Evolutionary conservation across 441 rosid species (phyloP).

Genomic region (Pelargonium cotyledonis): DNA sequence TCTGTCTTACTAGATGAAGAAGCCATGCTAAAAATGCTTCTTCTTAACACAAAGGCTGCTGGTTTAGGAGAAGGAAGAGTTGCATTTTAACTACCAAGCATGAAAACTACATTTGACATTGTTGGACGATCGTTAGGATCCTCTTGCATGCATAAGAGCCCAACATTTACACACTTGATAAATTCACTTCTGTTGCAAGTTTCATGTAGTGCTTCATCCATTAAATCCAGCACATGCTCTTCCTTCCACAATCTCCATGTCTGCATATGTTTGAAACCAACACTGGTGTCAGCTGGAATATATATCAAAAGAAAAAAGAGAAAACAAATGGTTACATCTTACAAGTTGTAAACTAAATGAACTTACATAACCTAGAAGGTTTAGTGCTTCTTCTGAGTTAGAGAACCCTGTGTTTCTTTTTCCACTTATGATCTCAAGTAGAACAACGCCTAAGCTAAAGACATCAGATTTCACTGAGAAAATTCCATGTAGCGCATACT

Average conservation of each 20-base stretch:
- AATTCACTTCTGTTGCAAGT: constrained; percentile 26
- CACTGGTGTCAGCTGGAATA: too few species aligned
- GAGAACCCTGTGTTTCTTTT: constrained; percentile 44
- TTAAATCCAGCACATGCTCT: constrained; percentile 30
- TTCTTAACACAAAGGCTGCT: constrained; percentile 43
- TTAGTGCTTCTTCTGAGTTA: constrained; percentile 29
- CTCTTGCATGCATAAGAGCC: constrained; percentile 56
- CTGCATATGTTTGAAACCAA: constrained; percentile 22
- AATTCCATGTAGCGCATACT: constrained; percentile 55
- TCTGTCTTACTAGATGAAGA: constrained; percentile 38
- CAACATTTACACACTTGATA: constrained; percentile 40
- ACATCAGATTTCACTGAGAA: constrained; percentile 66
- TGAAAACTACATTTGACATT: constrained; percentile 42
- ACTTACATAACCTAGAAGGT: constrained; percentile 52
- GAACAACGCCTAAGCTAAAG: constrained; percentile 57
- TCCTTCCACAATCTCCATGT: constrained; percentile 55
- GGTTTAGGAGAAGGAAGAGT: constrained; percentile 44
- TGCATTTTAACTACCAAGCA: constrained; percentile 41
- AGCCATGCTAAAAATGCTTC: constrained; percentile 30
- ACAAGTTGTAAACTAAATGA: not conserved
- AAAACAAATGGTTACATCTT: too few species aligned
- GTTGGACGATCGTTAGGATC: constrained; percentile 55
- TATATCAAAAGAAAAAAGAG: too few species aligned
- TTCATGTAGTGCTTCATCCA: constrained; percentile 29
- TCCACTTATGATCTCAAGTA: constrained; percentile 51